A percentile compares a stretch with the other conserved stretches of the same genome.
Conservation (phyloP, 2,329 filamentous ascomycete genomes). For the Ophiocordyceps camponoti-saundersi region DNA sequence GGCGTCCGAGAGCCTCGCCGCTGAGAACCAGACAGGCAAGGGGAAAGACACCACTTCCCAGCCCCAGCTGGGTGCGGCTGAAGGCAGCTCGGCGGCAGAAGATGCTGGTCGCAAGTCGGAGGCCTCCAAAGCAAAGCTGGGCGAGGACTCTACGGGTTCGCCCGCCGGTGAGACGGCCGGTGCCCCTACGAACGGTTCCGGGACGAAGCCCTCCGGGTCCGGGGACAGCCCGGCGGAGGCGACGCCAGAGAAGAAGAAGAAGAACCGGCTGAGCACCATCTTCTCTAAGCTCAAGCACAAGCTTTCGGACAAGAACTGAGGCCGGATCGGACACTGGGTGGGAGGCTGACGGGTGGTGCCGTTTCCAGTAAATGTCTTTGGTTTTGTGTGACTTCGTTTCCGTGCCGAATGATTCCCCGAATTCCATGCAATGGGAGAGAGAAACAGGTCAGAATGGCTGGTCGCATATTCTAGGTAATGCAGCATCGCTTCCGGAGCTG, state of each 20-base stretch:
- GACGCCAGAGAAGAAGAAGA: constrained; percentile 45
- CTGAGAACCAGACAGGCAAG: not conserved
- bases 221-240: constrained; percentile 9
- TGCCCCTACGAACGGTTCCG: constrained; percentile 6
- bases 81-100: not conserved
- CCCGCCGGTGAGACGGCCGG: constrained; percentile 3
- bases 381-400: constrained; percentile 17
- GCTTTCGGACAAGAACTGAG: constrained; percentile 16
- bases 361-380: constrained; percentile 12
- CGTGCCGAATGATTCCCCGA: constrained; percentile 22
- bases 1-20: not conserved
- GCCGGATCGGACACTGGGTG: not conserved
- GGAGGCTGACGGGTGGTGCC: constrained; percentile 4
- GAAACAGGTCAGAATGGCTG: constrained; percentile 9
- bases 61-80: too few relatives aligned
- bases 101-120: not conserved
- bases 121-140: constrained; percentile 3
- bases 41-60: too few relatives aligned
- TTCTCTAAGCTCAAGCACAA: constrained; percentile 39
- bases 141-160: constrained; percentile 2
- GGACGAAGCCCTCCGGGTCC: constrained; percentile 3
- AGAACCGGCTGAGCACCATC: constrained; percentile 44
- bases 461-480: constrained; percentile 11
- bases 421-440: constrained; percentile 13
- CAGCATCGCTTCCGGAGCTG: constrained; percentile 9